Evolutionary conservation across 805 yeast species (phyloP).

Genomic region (Candida railenensis): DNA sequence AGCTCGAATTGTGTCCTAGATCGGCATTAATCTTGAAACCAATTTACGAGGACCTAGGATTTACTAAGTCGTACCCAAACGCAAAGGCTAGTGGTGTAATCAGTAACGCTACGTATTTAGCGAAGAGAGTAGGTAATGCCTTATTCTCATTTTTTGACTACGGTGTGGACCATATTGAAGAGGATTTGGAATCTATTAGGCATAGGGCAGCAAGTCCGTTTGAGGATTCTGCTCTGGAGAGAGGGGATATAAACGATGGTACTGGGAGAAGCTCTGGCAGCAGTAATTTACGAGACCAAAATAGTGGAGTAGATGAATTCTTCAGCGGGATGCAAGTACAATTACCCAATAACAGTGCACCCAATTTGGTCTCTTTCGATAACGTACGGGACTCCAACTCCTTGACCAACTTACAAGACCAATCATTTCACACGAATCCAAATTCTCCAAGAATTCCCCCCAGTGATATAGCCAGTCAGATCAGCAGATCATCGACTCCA

Average conservation of each 20-base stretch:
- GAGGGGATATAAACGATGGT: not conserved
- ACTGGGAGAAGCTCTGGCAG: constrained; percentile 3
- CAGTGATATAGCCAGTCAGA: constrained; percentile 6
- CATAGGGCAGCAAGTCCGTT: not conserved
- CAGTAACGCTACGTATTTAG: constrained; percentile 6
- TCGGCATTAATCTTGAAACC: constrained; percentile 77
- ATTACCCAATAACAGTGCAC: not conserved
- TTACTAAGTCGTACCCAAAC: constrained; percentile 9
- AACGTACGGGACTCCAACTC: not conserved
- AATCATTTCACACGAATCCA: not conserved
- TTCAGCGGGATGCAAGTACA: not conserved
- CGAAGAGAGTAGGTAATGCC: constrained; percentile 24
- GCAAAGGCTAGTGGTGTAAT: constrained; percentile 8
- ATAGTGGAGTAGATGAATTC: not conserved
- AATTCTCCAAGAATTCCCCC: constrained; percentile 5
- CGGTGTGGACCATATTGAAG: constrained; percentile 24
- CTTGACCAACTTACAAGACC: constrained; percentile 1
- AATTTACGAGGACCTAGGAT: constrained; percentile 25
- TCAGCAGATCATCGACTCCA: constrained; percentile 13
- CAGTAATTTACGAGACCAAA: not conserved
- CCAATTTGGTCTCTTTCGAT: constrained; percentile 1
- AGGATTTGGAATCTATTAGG: not conserved
- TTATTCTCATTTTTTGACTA: constrained; percentile 42
- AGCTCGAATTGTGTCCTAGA: constrained; percentile 64
- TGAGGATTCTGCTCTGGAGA: not conserved